Base-by-base conservation (phyloP, 371 early-diverging fungal genomes). In the Mucor saturninus region DNA sequence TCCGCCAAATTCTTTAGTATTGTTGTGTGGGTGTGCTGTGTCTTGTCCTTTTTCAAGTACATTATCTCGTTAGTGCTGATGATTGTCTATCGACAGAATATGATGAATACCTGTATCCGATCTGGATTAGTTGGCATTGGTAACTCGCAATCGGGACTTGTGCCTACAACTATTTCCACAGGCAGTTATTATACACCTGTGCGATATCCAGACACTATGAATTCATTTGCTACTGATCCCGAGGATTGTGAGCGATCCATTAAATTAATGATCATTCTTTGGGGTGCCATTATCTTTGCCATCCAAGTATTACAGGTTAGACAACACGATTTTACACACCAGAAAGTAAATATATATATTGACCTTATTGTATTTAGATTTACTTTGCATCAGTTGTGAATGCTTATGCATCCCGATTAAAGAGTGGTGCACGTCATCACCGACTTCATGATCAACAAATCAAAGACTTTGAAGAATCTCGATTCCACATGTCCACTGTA, bases 401-500 rank as follows among this genome's bases (percentile, higher is more conserved):
- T 54, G 73, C 74, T 30, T 81, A 81, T 58, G 74, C 82, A 31
- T 67, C 71, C n/a, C 63, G 79, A 59, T 67, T 81, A 28, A 68
- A 71, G 11, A 79, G 71, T 51, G 82, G 79, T 52, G 79, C 82
- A 39, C 77, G 82, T 56, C 82, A 81, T 62, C 82, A 81, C 54
- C 46, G 77, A 63, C 62, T 81, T 29, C 82, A 79, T 59, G 82
- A 77, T 62, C 79, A 81, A 55, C 82, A 81, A 52, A 81, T 79
- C 57, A 81, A 81, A 56, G 82, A 81, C 51, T 81, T 79, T 64
- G 82, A 81, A 56, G 82, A 81, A 55, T 77, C 79, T 28, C 57
- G 77, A 72, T 81, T 75, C 67, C 81, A 81, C 51, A 81, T 81
- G 81, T 78, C 81, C 21, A 81, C 81, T 26, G 81, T 81, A n/a